phyloP scores from a whole-genome alignment of 352 stramenopile genomes.

The Phytophthora cryptogea region DNA sequence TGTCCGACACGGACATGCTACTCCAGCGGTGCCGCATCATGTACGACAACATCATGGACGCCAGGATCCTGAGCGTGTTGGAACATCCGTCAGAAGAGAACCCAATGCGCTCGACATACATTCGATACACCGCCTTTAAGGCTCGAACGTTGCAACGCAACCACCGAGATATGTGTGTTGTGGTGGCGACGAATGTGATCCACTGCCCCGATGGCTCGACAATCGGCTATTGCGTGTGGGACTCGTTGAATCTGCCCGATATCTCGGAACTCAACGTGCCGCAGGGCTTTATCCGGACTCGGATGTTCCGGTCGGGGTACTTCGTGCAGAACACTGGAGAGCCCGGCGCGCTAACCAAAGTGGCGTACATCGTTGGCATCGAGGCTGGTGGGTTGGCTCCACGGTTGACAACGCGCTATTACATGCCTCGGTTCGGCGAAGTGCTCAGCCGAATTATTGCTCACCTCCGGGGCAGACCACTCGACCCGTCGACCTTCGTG shows the following conservation, averaged over 20 bases:
- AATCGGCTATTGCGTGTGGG: conserved; percentile 56
- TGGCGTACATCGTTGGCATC: conserved; percentile 48
- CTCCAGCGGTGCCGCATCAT: conserved; percentile 43
- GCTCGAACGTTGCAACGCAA: conserved; percentile 36
- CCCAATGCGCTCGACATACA: conserved; percentile 43
- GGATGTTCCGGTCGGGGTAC: conserved; percentile 50
- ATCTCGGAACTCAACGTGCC: conserved; percentile 40
- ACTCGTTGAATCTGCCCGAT: conserved; percentile 46
- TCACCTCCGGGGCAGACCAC: conserved; percentile 31
- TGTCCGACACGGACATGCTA: conserved; percentile 44
- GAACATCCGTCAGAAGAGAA: conserved; percentile 36
- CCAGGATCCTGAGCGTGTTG: conserved; percentile 39
- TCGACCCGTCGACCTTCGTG: conserved; percentile 41
- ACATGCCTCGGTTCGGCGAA: conserved; percentile 43
- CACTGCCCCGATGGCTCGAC: conserved; percentile 42
- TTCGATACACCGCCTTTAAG: conserved; percentile 53
- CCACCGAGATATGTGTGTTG: conserved; percentile 49
- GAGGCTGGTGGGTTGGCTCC: conserved; percentile 42
- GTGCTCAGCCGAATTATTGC: conserved; percentile 42
- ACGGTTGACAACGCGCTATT: conserved; percentile 39
- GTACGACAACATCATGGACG: conserved; percentile 51
- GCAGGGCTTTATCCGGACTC: conserved; percentile 37
- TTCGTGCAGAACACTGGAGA: conserved; percentile 45
- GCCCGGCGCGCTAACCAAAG: conserved; percentile 30
- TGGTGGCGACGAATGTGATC: conserved; percentile 46